Evolutionary conservation across 768 basidiomycete species (phyloP).

Genomic region (Termitomyces heimii): DNA sequence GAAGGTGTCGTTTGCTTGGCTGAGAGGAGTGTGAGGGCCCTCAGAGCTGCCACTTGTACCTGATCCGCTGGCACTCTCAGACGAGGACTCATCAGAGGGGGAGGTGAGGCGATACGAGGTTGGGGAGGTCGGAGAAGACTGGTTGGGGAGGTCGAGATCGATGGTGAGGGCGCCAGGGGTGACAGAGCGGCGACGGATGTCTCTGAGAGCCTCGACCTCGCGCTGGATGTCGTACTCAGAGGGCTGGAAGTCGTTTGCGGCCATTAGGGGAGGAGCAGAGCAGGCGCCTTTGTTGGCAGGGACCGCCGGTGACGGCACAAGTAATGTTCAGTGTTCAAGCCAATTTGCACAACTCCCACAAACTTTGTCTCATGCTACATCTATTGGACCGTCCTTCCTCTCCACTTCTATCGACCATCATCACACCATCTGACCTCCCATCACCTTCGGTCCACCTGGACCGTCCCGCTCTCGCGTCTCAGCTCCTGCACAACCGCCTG

Average conservation of each 20-base stretch:
- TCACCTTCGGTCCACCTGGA: constrained; percentile 15
- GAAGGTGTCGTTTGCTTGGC: constrained; percentile 66
- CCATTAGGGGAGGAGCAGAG: constrained; percentile 19
- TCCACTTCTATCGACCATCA: background rate
- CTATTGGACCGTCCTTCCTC: background rate
- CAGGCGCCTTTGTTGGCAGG: background rate
- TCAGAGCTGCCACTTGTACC: constrained; percentile 15
- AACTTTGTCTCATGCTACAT: constrained; percentile 13
- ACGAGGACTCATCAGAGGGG: constrained; percentile 17
- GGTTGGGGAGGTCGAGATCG: constrained; percentile 88
- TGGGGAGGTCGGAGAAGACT: constrained; percentile 55
- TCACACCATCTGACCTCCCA: background rate
- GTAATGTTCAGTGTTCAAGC: background rate
- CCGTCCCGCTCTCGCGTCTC: constrained; percentile 55
- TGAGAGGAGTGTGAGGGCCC: constrained; percentile 25
- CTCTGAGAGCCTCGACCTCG: constrained; percentile 80
- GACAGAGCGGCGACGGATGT: constrained; percentile 79
- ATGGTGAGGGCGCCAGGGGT: constrained; percentile 79
- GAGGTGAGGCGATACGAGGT: constrained; percentile 45
- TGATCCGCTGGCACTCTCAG: constrained; percentile 20
- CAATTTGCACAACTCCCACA: constrained; percentile 21
- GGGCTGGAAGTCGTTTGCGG: constrained; percentile 55
- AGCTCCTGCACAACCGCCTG: constrained; percentile 86
- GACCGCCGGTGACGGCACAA: background rate
- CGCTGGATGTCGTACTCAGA: constrained; percentile 82